These are phyloP conservation scores for Fusarium equiseti DNA, from an alignment of 2,329 filamentous ascomycete species.

Conservation along the genomic window DNA sequence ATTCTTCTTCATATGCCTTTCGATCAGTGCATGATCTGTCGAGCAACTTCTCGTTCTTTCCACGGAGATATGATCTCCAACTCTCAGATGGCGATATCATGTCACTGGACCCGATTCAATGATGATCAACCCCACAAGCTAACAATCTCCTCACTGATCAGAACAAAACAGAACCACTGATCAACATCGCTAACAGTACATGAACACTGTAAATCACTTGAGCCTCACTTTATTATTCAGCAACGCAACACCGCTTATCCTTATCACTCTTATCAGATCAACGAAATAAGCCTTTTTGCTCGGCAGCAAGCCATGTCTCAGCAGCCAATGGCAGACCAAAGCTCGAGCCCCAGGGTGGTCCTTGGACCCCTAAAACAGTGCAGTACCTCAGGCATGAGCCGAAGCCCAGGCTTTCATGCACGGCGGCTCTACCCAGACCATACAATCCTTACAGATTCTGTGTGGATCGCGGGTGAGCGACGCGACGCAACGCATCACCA, in stretches of 20 bases:
- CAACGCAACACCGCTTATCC: conserved; percentile 16
- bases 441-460: conserved; percentile 2
- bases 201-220: background rate
- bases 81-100: conserved; percentile 1
- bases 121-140: background rate
- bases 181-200: background rate
- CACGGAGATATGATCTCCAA: background rate
- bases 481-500: conserved; percentile 31
- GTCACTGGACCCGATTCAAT: background rate
- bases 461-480: conserved; percentile 45
- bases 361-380: conserved; percentile 44
- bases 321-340: conserved; percentile 31
- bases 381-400: conserved; percentile 26
- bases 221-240: conserved; percentile 30
- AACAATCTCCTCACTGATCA: background rate
- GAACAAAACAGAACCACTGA: conserved; percentile 24
- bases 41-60: background rate
- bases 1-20: background rate
- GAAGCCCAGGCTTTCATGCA: conserved; percentile 30
- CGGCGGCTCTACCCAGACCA: conserved; percentile 39
- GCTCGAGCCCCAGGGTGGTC: conserved; percentile 16
- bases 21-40: background rate
- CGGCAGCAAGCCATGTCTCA: conserved; percentile 14
- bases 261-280: conserved; percentile 31
- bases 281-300: conserved; percentile 33